Base-by-base conservation (phyloP, 2,329 filamentous ascomycete species). In the Stylonectria norvegica region DNA sequence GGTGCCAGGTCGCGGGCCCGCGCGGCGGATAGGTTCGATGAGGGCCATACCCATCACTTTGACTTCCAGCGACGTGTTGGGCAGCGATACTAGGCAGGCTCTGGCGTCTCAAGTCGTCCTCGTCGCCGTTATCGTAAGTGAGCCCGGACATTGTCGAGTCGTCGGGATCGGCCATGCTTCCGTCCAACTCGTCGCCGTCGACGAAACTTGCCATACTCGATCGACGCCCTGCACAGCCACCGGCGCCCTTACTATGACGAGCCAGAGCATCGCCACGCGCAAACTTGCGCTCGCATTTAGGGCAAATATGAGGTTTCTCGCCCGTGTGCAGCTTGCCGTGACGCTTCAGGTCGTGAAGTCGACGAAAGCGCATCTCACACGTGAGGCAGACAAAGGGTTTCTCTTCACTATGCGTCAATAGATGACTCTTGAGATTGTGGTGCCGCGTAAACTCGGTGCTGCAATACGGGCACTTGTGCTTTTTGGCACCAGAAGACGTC, bases 271-370 rank as follows among this genome's bases (percentile, higher is more conserved):
- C 93, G 10, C 93, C 93, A 50, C 93, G 84, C 31, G 93, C 93
- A 67, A 98, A 98, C 53, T 90, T 88, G 47, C 93, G 81, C 51
- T 94, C 89, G 62, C 93, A 98, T 62, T 94, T 96, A 28, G 87
- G 86, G 58, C 93, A 98, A 8, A 93, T 86, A 57, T 98, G 93
- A 10, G 90, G 90, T 58, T 94, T 84, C 69, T 98, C 93, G 40
- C 93, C 93, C 0, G 91, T 97, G 61, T 98, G 93, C 16, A 98
- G 78, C 67, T 98, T 98, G 50, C 86, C 89, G 63, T 98, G 93
- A 28, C 93, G 82, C 70, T 98, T 98, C 51, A 98, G 69, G 59
- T 98, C 93, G 61, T 98, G 93, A 36, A 97, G 73, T 49, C 93
- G 82, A 40, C 93, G 81, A 66, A 98, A 98, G 37, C 91, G 83